Conservation (phyloP, 1,139 yeast species). For the Yamadazyma trypodendri region DNA sequence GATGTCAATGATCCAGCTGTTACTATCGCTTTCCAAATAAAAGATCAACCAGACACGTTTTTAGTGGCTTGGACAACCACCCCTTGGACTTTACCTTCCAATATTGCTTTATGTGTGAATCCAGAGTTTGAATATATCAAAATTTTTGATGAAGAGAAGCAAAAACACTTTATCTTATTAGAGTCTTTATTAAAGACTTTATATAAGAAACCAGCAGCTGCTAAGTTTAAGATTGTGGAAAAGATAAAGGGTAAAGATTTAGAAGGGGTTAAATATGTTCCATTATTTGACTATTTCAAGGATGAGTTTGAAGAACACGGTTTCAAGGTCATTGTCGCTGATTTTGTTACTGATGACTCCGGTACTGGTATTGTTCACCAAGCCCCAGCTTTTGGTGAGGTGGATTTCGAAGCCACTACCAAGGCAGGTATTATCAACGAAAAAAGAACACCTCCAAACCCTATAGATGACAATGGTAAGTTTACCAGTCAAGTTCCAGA, state of each 20-base stretch:
- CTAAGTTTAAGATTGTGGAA: slow-evolving; percentile 80
- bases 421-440: slow-evolving; percentile 73
- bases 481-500: slow-evolving; percentile 75
- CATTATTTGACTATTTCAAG: slow-evolving; percentile 78
- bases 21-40: slow-evolving; percentile 82
- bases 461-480: slow-evolving; percentile 88
- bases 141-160: slow-evolving; percentile 84
- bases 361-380: slow-evolving; percentile 99
- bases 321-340: slow-evolving; percentile 77
- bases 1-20: slow-evolving; percentile 97
- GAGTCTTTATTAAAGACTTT: slow-evolving; percentile 78
- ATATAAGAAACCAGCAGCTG: slow-evolving; percentile 92
- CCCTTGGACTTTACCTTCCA: slow-evolving; percentile 98
- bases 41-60: slow-evolving; percentile 75
- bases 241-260: slow-evolving; percentile 76
- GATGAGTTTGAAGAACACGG: slow-evolving; percentile 74
- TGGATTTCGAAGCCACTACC: slow-evolving; percentile 84
- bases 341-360: slow-evolving; percentile 85
- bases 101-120: slow-evolving; percentile 87
- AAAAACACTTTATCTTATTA: slow-evolving; percentile 74
- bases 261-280: slow-evolving; percentile 76
- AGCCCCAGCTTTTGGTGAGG: slow-evolving; percentile 99
- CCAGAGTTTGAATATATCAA: slow-evolving; percentile 90
- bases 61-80: slow-evolving; percentile 99
- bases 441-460: slow-evolving; percentile 78